These are phyloP conservation scores for Cercospora sp. DNA, from an alignment of 2,329 filamentous ascomycete species.

Conservation along the genomic window DNA sequence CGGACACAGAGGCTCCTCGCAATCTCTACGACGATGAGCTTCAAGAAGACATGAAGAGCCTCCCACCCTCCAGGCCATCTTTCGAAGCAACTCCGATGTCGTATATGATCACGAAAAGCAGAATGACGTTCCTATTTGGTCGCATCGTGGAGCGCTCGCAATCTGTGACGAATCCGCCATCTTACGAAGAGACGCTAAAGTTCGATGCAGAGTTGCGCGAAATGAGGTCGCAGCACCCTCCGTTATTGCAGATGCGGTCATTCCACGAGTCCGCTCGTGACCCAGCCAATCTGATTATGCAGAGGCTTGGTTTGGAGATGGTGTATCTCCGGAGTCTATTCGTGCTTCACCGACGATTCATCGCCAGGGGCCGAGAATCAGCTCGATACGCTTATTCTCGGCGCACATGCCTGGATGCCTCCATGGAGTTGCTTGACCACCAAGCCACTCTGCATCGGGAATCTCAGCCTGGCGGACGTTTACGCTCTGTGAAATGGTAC, in stretches of 20 bases:
- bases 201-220: conserved; percentile 60
- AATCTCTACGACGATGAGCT: conserved; percentile 84
- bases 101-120: conserved; percentile 75
- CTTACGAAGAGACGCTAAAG: conserved; percentile 63
- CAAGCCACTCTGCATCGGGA: conserved; percentile 75
- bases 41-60: conserved; percentile 63
- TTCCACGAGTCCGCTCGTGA: conserved; percentile 74
- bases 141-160: conserved; percentile 67
- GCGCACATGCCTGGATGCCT: conserved; percentile 80
- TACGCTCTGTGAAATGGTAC: conserved; percentile 75
- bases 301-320: conserved; percentile 79
- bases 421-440: conserved; percentile 76
- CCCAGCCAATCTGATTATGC: conserved; percentile 68
- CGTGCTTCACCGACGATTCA: conserved; percentile 83
- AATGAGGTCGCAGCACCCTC: conserved; percentile 66
- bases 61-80: conserved; percentile 67
- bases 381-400: conserved; percentile 81
- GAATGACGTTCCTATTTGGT: conserved; percentile 67
- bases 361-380: conserved; percentile 74
- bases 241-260: conserved; percentile 73
- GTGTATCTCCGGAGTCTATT: conserved; percentile 87
- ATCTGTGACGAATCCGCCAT: conserved; percentile 60
- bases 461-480: conserved; percentile 67
- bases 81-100: conserved; percentile 73
- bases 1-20: conserved; percentile 71